Evolutionary conservation across 2,329 filamentous ascomycete genomes (phyloP).

Genomic region (Dothideomycetes sp.): DNA sequence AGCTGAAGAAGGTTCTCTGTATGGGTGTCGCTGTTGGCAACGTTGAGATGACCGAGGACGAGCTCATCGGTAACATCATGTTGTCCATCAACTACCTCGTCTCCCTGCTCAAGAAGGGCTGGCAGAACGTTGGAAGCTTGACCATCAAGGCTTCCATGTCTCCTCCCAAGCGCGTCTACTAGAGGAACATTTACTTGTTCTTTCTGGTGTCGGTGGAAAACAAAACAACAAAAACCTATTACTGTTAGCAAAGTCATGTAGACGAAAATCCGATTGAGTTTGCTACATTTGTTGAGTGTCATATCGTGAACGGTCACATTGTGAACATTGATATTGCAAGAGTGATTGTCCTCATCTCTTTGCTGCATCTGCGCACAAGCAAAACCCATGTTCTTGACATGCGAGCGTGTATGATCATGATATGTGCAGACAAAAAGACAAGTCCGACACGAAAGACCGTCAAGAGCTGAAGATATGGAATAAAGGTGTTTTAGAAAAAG

Average conservation of each 20-base stretch:
- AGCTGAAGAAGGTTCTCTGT: conserved; percentile 99
- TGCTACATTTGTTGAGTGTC: conserved; percentile 5
- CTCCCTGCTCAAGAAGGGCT: conserved; percentile 99
- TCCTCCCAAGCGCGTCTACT: conserved; percentile 96
- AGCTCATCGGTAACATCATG: conserved; percentile 98
- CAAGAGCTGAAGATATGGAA: background rate
- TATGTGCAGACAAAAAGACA: background rate
- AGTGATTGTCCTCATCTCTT: background rate
- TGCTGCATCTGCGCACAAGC: no score
- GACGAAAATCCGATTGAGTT: conserved; percentile 11
- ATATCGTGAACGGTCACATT: no score
- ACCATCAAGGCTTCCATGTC: conserved; percentile 99
- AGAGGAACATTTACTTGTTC: conserved; percentile 33
- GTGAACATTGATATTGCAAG: background rate
- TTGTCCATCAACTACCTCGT: conserved; percentile 99
- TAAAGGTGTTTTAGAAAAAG: background rate
- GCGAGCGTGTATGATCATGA: no score
- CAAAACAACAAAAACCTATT: background rate
- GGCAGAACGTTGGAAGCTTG: conserved; percentile 99
- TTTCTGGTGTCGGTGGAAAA: background rate
- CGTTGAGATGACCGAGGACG: conserved; percentile 90
- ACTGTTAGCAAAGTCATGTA: conserved; percentile 4
- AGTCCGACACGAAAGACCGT: background rate
- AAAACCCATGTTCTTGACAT: no score
- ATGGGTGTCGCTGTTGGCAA: conserved; percentile 99